Evolutionary conservation across 352 stramenopile species (phyloP).

Genomic region (Pythium coloratum): DNA sequence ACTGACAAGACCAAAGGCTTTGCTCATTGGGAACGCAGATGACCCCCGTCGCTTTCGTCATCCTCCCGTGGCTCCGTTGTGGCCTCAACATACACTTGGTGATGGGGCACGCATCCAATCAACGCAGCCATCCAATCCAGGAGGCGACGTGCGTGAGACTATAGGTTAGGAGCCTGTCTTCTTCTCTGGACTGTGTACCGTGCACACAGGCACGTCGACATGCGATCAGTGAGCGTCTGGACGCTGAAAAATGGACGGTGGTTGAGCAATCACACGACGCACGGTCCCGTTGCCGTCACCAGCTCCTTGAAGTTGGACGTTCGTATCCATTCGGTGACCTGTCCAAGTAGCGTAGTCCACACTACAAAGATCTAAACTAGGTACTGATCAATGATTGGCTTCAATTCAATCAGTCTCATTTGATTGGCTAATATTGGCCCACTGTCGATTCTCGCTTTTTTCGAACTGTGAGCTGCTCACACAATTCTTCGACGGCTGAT

Average conservation of each 20-base stretch:
- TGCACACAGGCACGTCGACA: neutral
- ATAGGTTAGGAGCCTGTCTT: neutral
- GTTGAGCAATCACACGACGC: neutral
- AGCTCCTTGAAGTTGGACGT: neutral
- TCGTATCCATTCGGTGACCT: neutral
- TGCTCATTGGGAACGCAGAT: neutral
- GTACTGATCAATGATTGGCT: neutral
- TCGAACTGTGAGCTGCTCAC: neutral
- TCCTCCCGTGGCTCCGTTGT: neutral
- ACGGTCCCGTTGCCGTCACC: neutral
- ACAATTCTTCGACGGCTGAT: constrained; percentile 1
- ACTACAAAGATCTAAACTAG: neutral
- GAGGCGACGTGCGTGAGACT: neutral
- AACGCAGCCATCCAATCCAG: neutral
- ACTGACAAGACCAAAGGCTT: neutral
- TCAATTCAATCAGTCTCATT: neutral
- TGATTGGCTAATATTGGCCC: neutral
- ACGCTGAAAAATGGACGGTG: too few relatives aligned
- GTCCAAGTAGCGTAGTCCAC: neutral
- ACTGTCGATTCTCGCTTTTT: neutral
- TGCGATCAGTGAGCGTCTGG: neutral
- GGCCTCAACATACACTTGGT: neutral
- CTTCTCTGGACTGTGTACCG: neutral
- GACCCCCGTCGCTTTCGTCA: neutral
- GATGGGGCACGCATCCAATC: neutral